Percentiles rank a stretch among this genome's conserved stretches.
These are phyloP conservation scores for Microbotryum intermedium DNA, from an alignment of 1,284 basidiomycete genomes.

Conservation along the genomic window DNA sequence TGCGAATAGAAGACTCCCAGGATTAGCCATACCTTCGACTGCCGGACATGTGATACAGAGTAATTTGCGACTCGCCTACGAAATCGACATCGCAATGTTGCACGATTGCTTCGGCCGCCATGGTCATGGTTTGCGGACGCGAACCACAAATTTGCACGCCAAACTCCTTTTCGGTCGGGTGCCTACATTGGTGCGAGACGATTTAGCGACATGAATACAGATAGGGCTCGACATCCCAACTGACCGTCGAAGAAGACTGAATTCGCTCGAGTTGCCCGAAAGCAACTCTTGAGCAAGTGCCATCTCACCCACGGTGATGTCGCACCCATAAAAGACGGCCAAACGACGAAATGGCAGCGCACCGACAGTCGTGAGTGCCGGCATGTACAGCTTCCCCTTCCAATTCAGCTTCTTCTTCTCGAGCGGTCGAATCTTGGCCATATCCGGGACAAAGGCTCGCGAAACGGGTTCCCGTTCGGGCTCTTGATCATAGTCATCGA, in stretches of 20 bases:
- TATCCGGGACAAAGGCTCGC: constrained; percentile 31
- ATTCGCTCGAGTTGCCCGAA: constrained; percentile 75
- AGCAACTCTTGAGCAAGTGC: constrained; percentile 38
- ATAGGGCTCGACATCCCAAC: constrained; percentile 32
- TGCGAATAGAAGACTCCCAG: constrained; percentile 57
- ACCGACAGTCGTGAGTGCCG: constrained; percentile 90
- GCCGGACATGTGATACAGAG: constrained; percentile 26
- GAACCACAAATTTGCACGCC: constrained; percentile 73
- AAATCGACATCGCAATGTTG: constrained; percentile 48
- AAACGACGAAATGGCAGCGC: constrained; percentile 90
- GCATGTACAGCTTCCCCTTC: constrained; percentile 72
- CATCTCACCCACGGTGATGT: constrained; percentile 93
- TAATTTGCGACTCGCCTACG: constrained; percentile 26
- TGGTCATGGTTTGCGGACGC: constrained; percentile 65
- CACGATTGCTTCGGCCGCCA: constrained; percentile 73
- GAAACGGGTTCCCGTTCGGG: constrained; percentile 2
- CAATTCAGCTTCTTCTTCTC: constrained; percentile 86
- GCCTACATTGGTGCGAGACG: constrained; percentile 36
- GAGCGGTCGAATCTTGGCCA: constrained; percentile 54
- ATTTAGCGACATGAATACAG: no score
- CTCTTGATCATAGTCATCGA: background rate
- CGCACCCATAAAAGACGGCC: constrained; percentile 76
- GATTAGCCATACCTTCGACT: constrained; percentile 38
- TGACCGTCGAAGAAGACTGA: constrained; percentile 68
- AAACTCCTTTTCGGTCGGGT: constrained; percentile 80